Evolutionary conservation across 2,329 filamentous ascomycete species (phyloP).

Genomic region (Colletotrichum sp.): DNA sequence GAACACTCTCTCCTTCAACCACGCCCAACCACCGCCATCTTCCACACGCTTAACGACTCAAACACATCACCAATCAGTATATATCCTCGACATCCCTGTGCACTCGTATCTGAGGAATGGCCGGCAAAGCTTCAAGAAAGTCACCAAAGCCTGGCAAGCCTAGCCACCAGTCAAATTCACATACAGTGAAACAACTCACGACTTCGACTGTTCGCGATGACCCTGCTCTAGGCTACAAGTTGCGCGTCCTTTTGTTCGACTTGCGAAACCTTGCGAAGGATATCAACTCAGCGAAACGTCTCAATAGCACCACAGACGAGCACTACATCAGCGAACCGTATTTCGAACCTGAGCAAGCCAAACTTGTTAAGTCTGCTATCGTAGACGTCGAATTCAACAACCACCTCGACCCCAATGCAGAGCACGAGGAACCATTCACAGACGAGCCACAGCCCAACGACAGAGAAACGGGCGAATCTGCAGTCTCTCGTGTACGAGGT

Average conservation of each 20-base stretch:
- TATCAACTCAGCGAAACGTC: background rate
- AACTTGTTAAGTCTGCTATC: background rate
- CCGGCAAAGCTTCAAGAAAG: background rate
- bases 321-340: background rate
- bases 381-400: background rate
- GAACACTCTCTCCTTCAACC: background rate
- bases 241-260: background rate
- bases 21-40: background rate
- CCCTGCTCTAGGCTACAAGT: background rate
- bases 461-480: rapidly evolving
- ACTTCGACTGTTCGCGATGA: background rate
- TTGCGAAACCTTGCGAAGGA: background rate
- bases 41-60: background rate
- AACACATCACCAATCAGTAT: background rate
- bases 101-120: background rate
- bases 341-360: background rate
- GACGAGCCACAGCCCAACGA: background rate
- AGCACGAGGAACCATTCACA: rapidly evolving
- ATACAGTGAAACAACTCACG: background rate
- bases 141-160: background rate
- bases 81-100: rapidly evolving
- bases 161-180: background rate
- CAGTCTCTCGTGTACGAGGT: background rate
- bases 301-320: background rate
- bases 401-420: background rate